These are phyloP conservation scores for Inonotus hispidus DNA, from an alignment of 1,284 basidiomycete species.

Conservation along the genomic window DNA sequence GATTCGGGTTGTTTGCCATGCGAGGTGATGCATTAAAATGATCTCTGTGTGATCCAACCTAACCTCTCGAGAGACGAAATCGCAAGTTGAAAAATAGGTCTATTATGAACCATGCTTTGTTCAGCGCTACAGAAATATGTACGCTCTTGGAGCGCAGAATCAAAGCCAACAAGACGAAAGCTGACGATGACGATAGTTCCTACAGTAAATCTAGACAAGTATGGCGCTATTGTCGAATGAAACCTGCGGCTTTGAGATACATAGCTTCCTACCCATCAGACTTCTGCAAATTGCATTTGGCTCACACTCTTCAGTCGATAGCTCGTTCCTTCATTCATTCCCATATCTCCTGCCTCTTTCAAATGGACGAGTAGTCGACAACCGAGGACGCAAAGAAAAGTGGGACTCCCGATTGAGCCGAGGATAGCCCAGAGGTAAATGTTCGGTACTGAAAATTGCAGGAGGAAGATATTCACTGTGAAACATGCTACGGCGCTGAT, in stretches of 20 bases:
- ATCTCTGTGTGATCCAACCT: no score
- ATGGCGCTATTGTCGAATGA: no score
- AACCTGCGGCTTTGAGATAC: no score
- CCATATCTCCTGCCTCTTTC: conserved; percentile 8
- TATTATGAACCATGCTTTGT: no score
- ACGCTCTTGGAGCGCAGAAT: no score
- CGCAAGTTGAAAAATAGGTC: no score
- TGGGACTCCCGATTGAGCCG: not conserved
- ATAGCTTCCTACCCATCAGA: not conserved
- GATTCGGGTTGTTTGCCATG: not conserved
- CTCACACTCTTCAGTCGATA: not conserved
- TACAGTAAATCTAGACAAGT: no score
- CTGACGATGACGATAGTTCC: no score
- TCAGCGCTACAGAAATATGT: no score
- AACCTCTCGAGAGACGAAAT: no score
- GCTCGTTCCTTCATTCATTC: not conserved
- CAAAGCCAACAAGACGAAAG: no score
- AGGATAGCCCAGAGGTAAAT: not conserved
- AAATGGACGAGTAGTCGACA: conserved; percentile 1
- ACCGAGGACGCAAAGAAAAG: conserved; percentile 3
- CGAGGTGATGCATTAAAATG: not conserved
- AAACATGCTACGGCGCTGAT: not conserved
- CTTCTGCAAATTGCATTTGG: not conserved
- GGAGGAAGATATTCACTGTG: not conserved
- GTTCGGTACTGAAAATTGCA: not conserved